Conservation (phyloP, 202 grass and related monocot species). For the Brachypodium distachyon region DNA sequence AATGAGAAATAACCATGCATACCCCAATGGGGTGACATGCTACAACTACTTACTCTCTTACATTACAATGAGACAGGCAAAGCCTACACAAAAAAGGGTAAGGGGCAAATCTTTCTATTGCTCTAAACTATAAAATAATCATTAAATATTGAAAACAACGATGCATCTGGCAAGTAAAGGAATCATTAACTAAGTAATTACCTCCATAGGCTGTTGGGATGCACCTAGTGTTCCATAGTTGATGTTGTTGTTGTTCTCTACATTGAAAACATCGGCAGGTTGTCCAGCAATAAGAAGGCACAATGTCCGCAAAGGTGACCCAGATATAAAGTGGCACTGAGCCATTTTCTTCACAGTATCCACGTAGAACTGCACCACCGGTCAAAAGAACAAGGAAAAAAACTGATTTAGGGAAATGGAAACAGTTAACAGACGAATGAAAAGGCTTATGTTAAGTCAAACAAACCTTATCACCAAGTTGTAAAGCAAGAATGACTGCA, state of each 20-base stretch:
- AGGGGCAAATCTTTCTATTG: background rate
- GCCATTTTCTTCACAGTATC: constrained; percentile 99
- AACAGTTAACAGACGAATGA: constrained; percentile 6
- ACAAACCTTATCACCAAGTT: constrained; percentile 85
- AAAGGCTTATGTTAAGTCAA: background rate
- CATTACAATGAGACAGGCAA: constrained; percentile 5
- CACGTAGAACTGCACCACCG: constrained; percentile 68
- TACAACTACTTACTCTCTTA: background rate
- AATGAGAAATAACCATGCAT: background rate
- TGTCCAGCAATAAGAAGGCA: constrained; percentile 98
- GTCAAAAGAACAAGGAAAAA: constrained; percentile 9
- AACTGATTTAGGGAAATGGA: constrained; percentile 18
- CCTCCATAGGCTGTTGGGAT: constrained; percentile 63
- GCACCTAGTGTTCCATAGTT: constrained; percentile 33
- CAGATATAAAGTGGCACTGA: constrained; percentile 65
- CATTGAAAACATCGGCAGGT: constrained; percentile 86
- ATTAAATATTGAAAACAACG: background rate
- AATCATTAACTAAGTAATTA: constrained; percentile 25
- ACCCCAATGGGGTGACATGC: background rate
- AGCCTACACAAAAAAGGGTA: background rate
- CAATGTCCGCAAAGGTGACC: constrained; percentile 86
- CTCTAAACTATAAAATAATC: constrained; percentile 3
- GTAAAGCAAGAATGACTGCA: constrained; percentile 87
- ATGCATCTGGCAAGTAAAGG: background rate
- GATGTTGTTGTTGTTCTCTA: constrained; percentile 25